These are phyloP conservation scores for Mortierella sp. DNA, from an alignment of 371 early-diverging fungal genomes.

Conservation along the genomic window DNA sequence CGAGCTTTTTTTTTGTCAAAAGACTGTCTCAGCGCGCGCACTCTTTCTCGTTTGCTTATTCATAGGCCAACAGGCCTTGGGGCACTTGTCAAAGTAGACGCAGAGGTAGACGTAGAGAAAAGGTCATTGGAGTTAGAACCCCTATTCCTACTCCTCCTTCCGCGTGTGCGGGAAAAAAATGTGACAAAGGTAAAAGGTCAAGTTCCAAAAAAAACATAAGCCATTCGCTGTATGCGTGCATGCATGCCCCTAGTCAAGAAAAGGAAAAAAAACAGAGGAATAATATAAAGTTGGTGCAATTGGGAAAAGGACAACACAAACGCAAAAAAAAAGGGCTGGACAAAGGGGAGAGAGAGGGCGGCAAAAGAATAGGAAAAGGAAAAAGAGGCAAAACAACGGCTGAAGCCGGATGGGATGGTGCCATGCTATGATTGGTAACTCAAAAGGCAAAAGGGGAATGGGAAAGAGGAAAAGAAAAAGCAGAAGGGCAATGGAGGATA, in stretches of 20 bases:
- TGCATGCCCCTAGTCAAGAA: neutral
- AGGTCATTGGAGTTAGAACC: too few relatives aligned
- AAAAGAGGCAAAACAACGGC: neutral
- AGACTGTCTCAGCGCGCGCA: too few relatives aligned
- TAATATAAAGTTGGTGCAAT: neutral
- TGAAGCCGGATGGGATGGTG: neutral
- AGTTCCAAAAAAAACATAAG: too few relatives aligned
- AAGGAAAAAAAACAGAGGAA: neutral
- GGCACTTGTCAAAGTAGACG: too few relatives aligned
- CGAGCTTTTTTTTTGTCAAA: too few relatives aligned
- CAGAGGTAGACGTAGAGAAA: too few relatives aligned
- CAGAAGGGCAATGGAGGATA: neutral
- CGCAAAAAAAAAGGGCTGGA: neutral
- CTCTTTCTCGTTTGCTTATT: too few relatives aligned
- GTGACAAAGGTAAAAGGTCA: neutral
- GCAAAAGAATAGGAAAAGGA: neutral
- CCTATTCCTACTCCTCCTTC: too few relatives aligned
- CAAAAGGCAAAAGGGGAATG: neutral
- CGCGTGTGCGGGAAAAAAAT: neutral
- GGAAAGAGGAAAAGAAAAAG: neutral
- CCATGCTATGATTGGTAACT: conserved; percentile 25
- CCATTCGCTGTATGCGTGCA: neutral
- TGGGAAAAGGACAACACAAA: neutral
- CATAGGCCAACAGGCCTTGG: too few relatives aligned
- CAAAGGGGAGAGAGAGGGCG: too few relatives aligned